phyloP scores from a whole-genome alignment of 2,329 filamentous ascomycete genomes.

The Penicillium frequentans region DNA sequence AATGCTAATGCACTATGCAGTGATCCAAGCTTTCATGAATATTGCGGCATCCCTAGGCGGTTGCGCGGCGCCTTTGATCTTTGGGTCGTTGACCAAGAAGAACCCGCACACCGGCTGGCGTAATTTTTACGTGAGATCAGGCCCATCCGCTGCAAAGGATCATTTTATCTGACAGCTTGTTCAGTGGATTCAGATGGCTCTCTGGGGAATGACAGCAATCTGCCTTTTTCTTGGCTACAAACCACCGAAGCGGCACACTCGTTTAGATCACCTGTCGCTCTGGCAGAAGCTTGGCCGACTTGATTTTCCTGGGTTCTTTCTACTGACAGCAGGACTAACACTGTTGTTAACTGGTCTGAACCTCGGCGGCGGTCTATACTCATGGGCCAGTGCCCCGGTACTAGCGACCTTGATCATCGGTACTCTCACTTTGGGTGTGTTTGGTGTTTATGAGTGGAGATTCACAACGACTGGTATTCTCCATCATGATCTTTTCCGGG shows the following conservation, averaged over 20 bases:
- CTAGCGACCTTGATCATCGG: constrained; percentile 7
- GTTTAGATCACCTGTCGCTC: constrained; percentile 7
- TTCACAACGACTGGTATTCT: constrained; percentile 10
- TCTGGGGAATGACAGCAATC: constrained; percentile 8
- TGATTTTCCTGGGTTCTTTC: constrained; percentile 6
- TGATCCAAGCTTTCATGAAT: constrained; percentile 5
- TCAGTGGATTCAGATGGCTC: constrained; percentile 10
- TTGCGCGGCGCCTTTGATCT: not conserved
- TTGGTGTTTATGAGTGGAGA: constrained; percentile 11
- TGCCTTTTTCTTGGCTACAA: constrained; percentile 9
- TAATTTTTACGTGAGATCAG: not conserved
- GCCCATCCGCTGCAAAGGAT: not conserved
- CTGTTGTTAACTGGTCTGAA: constrained; percentile 7
- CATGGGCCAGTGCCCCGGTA: constrained; percentile 4
- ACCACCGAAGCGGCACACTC: constrained; percentile 9
- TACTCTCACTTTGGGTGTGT: constrained; percentile 1
- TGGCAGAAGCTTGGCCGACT: constrained; percentile 8
- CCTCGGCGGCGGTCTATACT: constrained; percentile 5
- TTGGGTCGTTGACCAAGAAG: not conserved
- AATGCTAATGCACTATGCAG: not conserved
- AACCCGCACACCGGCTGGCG: constrained; percentile 2
- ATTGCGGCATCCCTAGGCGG: not conserved
- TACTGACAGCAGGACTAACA: constrained; percentile 6
- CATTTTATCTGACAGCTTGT: not conserved
- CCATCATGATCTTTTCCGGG: constrained; percentile 7